Evolutionary conservation across 345 rosid genomes (phyloP).

Genomic region (Citrus australasica): DNA sequence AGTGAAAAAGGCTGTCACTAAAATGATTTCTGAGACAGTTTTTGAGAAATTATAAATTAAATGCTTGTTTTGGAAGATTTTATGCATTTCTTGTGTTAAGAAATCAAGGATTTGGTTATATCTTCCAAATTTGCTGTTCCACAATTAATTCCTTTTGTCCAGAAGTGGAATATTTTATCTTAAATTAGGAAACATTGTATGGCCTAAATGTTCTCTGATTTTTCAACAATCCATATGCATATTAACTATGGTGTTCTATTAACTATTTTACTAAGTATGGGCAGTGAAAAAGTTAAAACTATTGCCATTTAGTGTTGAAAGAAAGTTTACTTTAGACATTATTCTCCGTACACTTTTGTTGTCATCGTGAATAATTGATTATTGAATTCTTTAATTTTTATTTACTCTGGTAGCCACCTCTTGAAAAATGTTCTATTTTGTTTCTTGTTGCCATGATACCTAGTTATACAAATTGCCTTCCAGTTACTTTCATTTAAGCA

Average conservation of each 20-base stretch:
- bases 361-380: background rate
- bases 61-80: background rate
- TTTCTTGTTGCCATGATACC: background rate
- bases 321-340: no score
- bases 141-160: background rate
- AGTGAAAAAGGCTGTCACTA: background rate
- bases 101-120: background rate
- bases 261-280: background rate
- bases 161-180: background rate
- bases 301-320: background rate
- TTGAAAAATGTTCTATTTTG: background rate
- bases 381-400: background rate
- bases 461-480: background rate
- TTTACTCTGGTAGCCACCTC: background rate
- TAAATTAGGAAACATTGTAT: background rate
- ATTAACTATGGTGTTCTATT: background rate
- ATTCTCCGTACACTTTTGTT: background rate
- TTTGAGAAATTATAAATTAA: background rate
- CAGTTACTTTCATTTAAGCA: slow-evolving; percentile 3
- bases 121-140: background rate
- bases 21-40: background rate
- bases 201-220: background rate
- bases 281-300: background rate
- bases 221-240: background rate
- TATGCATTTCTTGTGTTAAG: background rate